These are phyloP conservation scores for Taphrina deformans DNA, from an alignment of 1,139 yeast genomes.

Conservation along the genomic window DNA sequence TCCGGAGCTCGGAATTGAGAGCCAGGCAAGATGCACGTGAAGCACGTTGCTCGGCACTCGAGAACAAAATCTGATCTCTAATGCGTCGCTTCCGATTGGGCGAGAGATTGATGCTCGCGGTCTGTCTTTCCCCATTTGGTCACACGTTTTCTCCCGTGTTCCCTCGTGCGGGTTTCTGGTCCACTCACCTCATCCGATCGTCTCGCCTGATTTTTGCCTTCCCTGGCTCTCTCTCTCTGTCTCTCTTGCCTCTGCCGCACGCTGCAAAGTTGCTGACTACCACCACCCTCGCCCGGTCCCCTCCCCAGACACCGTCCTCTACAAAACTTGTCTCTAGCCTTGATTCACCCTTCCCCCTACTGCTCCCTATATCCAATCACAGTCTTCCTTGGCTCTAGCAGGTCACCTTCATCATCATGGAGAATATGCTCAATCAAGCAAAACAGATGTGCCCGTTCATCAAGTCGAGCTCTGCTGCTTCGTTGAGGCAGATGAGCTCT, in stretches of 20 bases:
- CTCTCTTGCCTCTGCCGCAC: not conserved
- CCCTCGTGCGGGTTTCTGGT: not conserved
- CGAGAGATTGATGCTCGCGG: no score
- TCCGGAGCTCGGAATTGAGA: no score
- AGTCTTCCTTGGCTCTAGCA: no score
- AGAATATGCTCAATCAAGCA: slow-evolving; percentile 73
- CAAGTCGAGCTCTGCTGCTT: slow-evolving; percentile 60
- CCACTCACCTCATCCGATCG: not conserved
- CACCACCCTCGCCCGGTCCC: not conserved
- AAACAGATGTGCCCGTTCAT: slow-evolving; percentile 83
- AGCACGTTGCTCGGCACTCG: not conserved
- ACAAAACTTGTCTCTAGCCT: not conserved
- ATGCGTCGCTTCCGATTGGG: not conserved
- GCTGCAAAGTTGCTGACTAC: not conserved
- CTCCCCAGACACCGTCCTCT: not conserved
- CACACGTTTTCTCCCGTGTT: not conserved
- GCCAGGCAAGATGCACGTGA: not conserved
- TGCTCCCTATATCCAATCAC: no score
- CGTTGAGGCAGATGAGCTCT: slow-evolving; percentile 57
- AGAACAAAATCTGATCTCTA: not conserved
- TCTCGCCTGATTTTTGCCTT: not conserved
- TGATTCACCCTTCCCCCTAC: no score
- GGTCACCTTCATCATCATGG: no score
- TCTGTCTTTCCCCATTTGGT: not conserved
- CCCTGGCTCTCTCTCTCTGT: not conserved